Evolutionary conservation across 768 basidiomycete species (phyloP).

Genomic region (Naganishia randhawae): DNA sequence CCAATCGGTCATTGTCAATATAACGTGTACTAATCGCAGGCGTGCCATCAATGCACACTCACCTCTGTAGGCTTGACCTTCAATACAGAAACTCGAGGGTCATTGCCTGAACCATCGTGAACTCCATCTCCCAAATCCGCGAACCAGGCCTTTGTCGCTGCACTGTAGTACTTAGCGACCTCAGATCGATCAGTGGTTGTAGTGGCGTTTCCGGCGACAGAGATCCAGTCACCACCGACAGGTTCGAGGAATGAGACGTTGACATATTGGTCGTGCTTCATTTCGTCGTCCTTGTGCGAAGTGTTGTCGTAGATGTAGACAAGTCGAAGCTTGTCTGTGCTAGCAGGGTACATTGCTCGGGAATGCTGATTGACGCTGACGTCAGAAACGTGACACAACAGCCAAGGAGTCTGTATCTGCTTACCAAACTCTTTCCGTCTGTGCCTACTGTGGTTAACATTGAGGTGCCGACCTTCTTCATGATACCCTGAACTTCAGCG

Average conservation of each 20-base stretch:
- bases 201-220: slow-evolving; percentile 68
- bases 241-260: slow-evolving; percentile 75
- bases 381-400: not conserved
- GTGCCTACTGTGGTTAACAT: slow-evolving; percentile 33
- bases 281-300: slow-evolving; percentile 66
- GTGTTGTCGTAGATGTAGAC: slow-evolving; percentile 57
- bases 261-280: slow-evolving; percentile 69
- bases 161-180: slow-evolving; percentile 45
- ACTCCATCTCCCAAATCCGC: slow-evolving; percentile 79
- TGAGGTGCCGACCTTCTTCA: slow-evolving; percentile 30
- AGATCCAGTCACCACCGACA: slow-evolving; percentile 71
- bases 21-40: not conserved
- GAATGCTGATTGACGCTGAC: slow-evolving; percentile 20
- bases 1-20: not conserved
- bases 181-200: slow-evolving; percentile 54
- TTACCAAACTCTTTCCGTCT: slow-evolving; percentile 28
- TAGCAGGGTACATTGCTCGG: slow-evolving; percentile 30
- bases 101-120: slow-evolving; percentile 73
- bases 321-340: slow-evolving; percentile 37
- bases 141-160: slow-evolving; percentile 63
- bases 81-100: slow-evolving; percentile 75
- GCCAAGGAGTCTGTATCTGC: not conserved
- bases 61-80: slow-evolving; percentile 69
- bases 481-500: slow-evolving; percentile 31
- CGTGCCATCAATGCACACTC: not conserved